A percentile compares a stretch with the other conserved stretches of the same genome.
Evolutionary conservation across 805 yeast species (phyloP).

Genomic region (Lipomyces starkeyi): DNA sequence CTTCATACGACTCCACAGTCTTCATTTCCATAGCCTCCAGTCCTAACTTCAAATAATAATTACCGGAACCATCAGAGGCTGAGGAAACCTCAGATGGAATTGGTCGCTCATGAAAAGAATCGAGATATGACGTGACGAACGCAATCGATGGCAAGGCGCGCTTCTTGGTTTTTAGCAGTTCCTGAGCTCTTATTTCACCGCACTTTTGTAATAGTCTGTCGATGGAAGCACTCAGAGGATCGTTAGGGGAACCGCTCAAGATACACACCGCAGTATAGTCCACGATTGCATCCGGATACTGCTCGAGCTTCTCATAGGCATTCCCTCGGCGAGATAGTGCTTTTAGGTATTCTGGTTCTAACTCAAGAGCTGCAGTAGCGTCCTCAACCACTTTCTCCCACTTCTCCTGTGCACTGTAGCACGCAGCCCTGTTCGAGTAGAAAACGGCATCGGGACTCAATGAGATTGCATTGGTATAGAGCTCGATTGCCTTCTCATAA

Average conservation of each 20-base stretch:
- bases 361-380: slow-evolving; percentile 80
- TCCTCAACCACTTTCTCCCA: slow-evolving; percentile 86
- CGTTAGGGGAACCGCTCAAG: slow-evolving; percentile 80
- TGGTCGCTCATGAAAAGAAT: slow-evolving; percentile 73
- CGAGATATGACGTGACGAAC: slow-evolving; percentile 82
- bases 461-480: slow-evolving; percentile 77
- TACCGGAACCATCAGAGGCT: slow-evolving; percentile 64
- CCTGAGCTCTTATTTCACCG: slow-evolving; percentile 73
- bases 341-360: slow-evolving; percentile 90
- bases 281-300: slow-evolving; percentile 82
- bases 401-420: slow-evolving; percentile 81
- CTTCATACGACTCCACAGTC: slow-evolving; percentile 64
- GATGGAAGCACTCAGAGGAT: slow-evolving; percentile 75
- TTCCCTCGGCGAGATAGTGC: slow-evolving; percentile 92
- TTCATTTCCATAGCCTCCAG: slow-evolving; percentile 46
- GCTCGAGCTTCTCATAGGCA: slow-evolving; percentile 82
- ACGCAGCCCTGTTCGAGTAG: slow-evolving; percentile 96
- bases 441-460: slow-evolving; percentile 79
- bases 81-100: slow-evolving; percentile 54
- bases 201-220: slow-evolving; percentile 86
- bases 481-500: slow-evolving; percentile 75
- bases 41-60: slow-evolving; percentile 49
- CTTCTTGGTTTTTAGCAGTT: slow-evolving; percentile 57
- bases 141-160: slow-evolving; percentile 79
- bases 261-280: slow-evolving; percentile 90